These are phyloP conservation scores for Rhizophlyctis rosea DNA, from an alignment of 192 early-diverging fungal species.

Conservation along the genomic window DNA sequence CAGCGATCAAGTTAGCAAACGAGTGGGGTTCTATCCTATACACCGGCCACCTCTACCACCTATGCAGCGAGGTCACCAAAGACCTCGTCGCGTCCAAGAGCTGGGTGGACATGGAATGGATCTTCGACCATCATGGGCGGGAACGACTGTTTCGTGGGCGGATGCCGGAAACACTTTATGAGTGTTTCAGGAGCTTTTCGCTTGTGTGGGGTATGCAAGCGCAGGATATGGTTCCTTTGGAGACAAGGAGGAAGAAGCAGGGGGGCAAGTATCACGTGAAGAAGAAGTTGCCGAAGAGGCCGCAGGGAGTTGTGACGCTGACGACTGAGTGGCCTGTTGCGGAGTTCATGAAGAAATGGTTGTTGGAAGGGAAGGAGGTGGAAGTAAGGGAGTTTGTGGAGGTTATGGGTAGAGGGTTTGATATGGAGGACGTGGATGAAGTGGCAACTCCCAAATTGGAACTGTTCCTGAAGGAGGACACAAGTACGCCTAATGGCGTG, in stretches of 20 bases:
- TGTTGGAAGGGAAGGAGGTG: no score
- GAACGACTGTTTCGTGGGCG: conserved; percentile 10
- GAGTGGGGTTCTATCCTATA: conserved; percentile 16
- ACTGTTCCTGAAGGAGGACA: conserved; percentile 1
- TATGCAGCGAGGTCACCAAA: conserved; percentile 16
- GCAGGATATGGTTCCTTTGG: neutral
- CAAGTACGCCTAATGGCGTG: no score
- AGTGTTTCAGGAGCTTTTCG: conserved; percentile 10
- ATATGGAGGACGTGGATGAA: no score
- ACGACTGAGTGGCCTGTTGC: neutral
- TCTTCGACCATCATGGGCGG: conserved; percentile 6
- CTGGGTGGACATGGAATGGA: conserved; percentile 16
- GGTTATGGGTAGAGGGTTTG: no score
- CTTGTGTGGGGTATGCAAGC: neutral
- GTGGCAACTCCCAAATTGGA: neutral
- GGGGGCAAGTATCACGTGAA: neutral
- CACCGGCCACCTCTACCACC: conserved; percentile 13
- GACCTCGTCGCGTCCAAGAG: neutral
- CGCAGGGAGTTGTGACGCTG: conserved; percentile 1
- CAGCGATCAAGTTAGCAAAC: neutral
- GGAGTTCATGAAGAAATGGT: neutral
- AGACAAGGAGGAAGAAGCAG: neutral
- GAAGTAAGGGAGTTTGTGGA: no score
- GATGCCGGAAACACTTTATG: conserved; percentile 1
- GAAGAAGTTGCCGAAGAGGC: neutral